phyloP scores from a whole-genome alignment of 1,284 basidiomycete species.

The Apiotrichum porosum region DNA sequence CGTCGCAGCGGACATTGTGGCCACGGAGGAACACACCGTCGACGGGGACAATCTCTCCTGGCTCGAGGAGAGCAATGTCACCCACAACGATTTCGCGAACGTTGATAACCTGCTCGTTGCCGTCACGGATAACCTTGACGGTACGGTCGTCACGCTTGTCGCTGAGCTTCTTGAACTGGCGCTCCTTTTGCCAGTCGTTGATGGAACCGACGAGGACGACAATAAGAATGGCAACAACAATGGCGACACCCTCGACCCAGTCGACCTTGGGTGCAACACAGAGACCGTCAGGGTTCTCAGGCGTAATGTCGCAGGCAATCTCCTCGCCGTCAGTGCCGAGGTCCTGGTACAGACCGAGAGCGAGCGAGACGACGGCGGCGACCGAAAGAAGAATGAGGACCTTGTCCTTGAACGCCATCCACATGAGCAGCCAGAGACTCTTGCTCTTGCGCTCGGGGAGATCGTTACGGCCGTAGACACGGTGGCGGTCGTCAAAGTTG shows the following conservation, averaged over 20 bases:
- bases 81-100: slow-evolving; percentile 88
- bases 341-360: slow-evolving; percentile 89
- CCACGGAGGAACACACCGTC: slow-evolving; percentile 91
- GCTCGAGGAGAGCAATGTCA: slow-evolving; percentile 85
- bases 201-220: slow-evolving; percentile 50
- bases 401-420: slow-evolving; percentile 91
- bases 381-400: slow-evolving; percentile 87
- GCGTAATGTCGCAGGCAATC: slow-evolving; percentile 50
- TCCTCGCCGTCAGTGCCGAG: slow-evolving; percentile 64
- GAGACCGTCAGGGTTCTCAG: slow-evolving; percentile 31
- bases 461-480: slow-evolving; percentile 77
- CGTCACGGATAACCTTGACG: slow-evolving; percentile 85
- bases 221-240: slow-evolving; percentile 84
- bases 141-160: slow-evolving; percentile 93
- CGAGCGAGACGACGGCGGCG: slow-evolving; percentile 87
- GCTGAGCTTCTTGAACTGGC: slow-evolving; percentile 87
- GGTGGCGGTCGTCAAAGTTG: slow-evolving; percentile 60
- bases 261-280: slow-evolving; percentile 61
- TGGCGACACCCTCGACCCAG: slow-evolving; percentile 98
- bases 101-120: slow-evolving; percentile 72
- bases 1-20: slow-evolving; percentile 93
- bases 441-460: slow-evolving; percentile 75
- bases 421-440: slow-evolving; percentile 79
- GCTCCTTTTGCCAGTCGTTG: slow-evolving; percentile 85
- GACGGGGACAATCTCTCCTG: slow-evolving; percentile 91